A percentile compares a stretch with the other conserved stretches of the same genome.
These are phyloP conservation scores for Chaetomium fimeti DNA, from an alignment of 495 filamentous ascomycete genomes.

Conservation along the genomic window DNA sequence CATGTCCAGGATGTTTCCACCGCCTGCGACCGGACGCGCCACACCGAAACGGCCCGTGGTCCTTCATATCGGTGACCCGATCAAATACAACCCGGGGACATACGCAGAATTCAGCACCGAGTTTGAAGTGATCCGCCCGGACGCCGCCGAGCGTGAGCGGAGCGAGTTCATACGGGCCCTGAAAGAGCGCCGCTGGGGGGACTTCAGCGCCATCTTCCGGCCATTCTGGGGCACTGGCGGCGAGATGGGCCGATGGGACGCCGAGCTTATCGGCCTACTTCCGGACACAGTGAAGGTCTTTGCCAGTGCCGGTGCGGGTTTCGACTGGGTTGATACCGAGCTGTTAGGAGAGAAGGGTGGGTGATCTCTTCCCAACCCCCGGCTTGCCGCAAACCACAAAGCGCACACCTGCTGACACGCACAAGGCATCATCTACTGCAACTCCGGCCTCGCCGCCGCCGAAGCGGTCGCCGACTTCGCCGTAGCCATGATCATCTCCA, in stretches of 20 bases:
- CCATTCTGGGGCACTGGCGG: conserved; percentile 78
- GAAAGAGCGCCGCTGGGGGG: conserved; percentile 62
- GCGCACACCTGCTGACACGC: not conserved
- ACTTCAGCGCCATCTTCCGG: conserved; percentile 71
- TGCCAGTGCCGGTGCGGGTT: conserved; percentile 71
- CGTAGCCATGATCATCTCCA: conserved; percentile 61
- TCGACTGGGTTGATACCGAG: conserved; percentile 73
- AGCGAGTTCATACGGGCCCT: conserved; percentile 62
- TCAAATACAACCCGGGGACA: conserved; percentile 62
- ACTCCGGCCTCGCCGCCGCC: conserved; percentile 64
- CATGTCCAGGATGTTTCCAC: conserved; percentile 23
- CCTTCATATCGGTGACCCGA: conserved; percentile 67
- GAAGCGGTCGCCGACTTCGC: conserved; percentile 68
- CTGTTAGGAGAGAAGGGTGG: conserved; percentile 67
- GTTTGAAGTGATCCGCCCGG: conserved; percentile 60
- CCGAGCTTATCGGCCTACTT: conserved; percentile 64
- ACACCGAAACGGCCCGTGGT: conserved; percentile 42
- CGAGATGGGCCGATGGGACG: conserved; percentile 77
- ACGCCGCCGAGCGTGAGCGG: conserved; percentile 51
- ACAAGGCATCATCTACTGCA: conserved; percentile 68
- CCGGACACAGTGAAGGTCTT: conserved; percentile 65
- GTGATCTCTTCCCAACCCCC: conserved; percentile 44
- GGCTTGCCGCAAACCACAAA: not conserved
- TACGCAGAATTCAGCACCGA: conserved; percentile 54
- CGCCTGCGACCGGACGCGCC: conserved; percentile 5